Conservation (phyloP, 345 rosid species). For the Moricandia moricandioides region DNA sequence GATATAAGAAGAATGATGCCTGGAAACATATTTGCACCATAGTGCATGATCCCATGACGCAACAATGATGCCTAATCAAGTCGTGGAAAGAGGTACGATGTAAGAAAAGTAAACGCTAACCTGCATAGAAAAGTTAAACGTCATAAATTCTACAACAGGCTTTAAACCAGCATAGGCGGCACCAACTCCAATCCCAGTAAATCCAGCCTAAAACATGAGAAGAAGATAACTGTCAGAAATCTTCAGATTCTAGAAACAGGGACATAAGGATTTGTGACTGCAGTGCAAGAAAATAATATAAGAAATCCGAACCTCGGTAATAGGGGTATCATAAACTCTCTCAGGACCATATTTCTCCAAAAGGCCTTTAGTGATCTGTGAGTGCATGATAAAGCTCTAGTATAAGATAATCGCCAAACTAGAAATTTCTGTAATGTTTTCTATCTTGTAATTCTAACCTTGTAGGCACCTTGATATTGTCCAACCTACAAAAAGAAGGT, state of each 20-base stretch:
- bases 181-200: conserved; percentile 95
- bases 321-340: conserved; percentile 88
- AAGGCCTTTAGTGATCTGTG: conserved; percentile 73
- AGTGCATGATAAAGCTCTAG: background rate
- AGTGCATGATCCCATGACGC: too few species aligned
- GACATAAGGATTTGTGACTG: background rate
- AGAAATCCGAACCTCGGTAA: conserved; percentile 62
- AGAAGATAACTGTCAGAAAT: conserved; percentile 10
- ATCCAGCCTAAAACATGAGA: conserved; percentile 69
- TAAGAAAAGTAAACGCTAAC: conserved; percentile 33
- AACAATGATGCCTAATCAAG: conserved; percentile 11
- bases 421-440: background rate
- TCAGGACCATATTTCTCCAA: conserved; percentile 91
- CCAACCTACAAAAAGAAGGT: conserved; percentile 63
- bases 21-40: background rate
- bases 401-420: background rate
- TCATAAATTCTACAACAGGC: conserved; percentile 92
- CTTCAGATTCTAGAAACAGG: background rate
- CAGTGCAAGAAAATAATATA: background rate
- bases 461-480: conserved; percentile 97
- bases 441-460: conserved; percentile 52
- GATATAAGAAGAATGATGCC: background rate
- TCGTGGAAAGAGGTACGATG: background rate
- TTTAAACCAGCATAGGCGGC: conserved; percentile 87
- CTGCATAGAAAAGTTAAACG: conserved; percentile 95